phyloP scores from a whole-genome alignment of 805 yeast genomes.

The Lachancea thermotolerans region DNA sequence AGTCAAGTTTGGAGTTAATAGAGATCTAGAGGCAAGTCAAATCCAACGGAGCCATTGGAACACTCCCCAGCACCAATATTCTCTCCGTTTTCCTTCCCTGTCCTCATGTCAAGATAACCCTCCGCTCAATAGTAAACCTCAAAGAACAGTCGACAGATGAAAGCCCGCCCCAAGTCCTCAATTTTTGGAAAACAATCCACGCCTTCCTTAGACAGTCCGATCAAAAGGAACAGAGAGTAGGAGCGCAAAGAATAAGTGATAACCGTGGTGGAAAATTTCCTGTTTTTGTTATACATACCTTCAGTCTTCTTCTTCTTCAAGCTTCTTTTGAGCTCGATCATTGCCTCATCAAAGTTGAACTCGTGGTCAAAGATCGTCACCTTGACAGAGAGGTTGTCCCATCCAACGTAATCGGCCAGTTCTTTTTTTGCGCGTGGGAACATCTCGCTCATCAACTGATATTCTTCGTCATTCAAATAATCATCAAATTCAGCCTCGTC shows the following conservation, averaged over 20 bases:
- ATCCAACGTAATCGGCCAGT: conserved; percentile 37
- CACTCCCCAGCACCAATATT: background rate
- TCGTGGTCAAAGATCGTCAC: conserved; percentile 47
- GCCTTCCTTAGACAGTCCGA: background rate
- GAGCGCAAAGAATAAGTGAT: conserved; percentile 5
- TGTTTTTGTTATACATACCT: conserved; percentile 39
- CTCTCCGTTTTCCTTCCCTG: conserved; percentile 1
- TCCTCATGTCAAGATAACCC: background rate
- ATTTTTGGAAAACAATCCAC: background rate
- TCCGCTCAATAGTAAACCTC: background rate
- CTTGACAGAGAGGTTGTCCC: conserved; percentile 40
- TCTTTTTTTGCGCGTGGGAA: conserved; percentile 39
- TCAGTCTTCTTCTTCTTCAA: conserved; percentile 29
- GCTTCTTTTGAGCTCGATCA: conserved; percentile 33
- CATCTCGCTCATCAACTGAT: conserved; percentile 37
- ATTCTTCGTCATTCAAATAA: conserved; percentile 32
- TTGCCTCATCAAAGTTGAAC: conserved; percentile 41
- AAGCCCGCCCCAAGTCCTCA: no score
- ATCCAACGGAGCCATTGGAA: background rate
- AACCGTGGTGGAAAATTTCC: conserved; percentile 1
- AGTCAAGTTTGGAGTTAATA: conserved; percentile 1
- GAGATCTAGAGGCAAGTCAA: background rate
- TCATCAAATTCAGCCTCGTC: conserved; percentile 37
- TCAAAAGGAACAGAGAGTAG: background rate
- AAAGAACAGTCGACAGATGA: no score